Evolutionary conservation across 1,139 yeast species (phyloP).

Genomic region (Saccharomycopsis crataegensis): DNA sequence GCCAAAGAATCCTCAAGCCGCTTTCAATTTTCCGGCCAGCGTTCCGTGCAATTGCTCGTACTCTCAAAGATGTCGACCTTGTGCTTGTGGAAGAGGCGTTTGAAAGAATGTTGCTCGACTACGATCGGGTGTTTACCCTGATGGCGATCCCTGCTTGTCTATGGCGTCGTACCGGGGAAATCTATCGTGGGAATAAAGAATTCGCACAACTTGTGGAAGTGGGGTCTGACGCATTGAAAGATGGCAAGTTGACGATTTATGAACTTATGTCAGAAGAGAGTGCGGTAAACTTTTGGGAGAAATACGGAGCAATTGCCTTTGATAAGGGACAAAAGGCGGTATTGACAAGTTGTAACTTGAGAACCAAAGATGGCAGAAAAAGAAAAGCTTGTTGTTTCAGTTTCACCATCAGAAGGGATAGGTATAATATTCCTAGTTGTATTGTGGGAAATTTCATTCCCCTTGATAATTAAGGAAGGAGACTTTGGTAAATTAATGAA

Average conservation of each 20-base stretch:
- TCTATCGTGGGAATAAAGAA: conserved; percentile 90
- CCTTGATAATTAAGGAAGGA: conserved; percentile 34
- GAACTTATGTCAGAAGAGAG: conserved; percentile 95
- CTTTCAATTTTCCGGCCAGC: conserved; percentile 86
- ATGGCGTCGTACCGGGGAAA: conserved; percentile 97
- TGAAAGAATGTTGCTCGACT: conserved; percentile 87
- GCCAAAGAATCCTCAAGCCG: conserved; percentile 86
- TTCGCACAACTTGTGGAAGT: conserved; percentile 95
- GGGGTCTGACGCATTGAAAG: conserved; percentile 82
- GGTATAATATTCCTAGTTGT: conserved; percentile 93
- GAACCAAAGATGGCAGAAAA: conserved; percentile 77
- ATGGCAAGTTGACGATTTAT: conserved; percentile 87
- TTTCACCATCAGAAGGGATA: conserved; percentile 86
- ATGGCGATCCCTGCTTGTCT: conserved; percentile 98
- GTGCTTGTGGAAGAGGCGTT: conserved; percentile 91
- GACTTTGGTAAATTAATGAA: not conserved
- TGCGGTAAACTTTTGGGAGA: conserved; percentile 98
- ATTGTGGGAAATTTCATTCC: conserved; percentile 96
- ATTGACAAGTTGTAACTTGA: conserved; percentile 79
- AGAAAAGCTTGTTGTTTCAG: conserved; percentile 88
- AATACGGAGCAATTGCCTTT: conserved; percentile 93
- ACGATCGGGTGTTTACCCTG: conserved; percentile 91
- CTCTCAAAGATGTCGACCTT: conserved; percentile 84
- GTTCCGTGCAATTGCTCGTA: conserved; percentile 85
- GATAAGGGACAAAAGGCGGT: conserved; percentile 96